phyloP scores from a whole-genome alignment of 2,329 filamentous ascomycete species.

The Neonectria sp. region DNA sequence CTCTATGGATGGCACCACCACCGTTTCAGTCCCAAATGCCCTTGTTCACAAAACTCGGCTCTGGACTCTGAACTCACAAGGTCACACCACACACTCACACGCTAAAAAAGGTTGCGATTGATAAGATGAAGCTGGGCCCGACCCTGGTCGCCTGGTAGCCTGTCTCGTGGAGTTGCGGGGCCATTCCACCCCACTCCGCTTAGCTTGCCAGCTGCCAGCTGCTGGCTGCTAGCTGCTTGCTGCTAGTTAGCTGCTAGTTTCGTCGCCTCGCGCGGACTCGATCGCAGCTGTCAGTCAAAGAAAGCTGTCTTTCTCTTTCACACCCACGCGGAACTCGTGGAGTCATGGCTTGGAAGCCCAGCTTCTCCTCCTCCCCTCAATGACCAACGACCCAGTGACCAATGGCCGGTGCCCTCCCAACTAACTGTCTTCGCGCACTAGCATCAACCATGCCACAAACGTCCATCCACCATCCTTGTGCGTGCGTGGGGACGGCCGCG shows the following conservation, averaged over 20 bases:
- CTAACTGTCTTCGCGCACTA: too few species aligned
- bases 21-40: background rate
- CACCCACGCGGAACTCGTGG: background rate
- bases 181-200: slow-evolving; percentile 1
- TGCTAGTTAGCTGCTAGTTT: background rate
- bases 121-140: slow-evolving; percentile 39
- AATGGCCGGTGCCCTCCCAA: background rate
- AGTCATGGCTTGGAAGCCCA: slow-evolving; percentile 1
- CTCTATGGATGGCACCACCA: background rate
- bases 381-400: background rate
- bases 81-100: background rate
- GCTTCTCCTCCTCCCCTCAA: slow-evolving; percentile 6
- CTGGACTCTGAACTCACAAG: background rate
- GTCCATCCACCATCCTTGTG: slow-evolving; percentile 8
- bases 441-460: too few species aligned
- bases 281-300: slow-evolving; percentile 15
- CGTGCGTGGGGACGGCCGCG: background rate
- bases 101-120: slow-evolving; percentile 37
- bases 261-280: slow-evolving; percentile 33
- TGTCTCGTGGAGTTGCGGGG: slow-evolving; percentile 2
- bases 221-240: too few species aligned
- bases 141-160: too few species aligned
- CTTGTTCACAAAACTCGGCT: background rate
- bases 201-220: background rate
- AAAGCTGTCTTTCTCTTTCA: background rate